Base-by-base conservation (phyloP, 176 grass and related monocot genomes). In the Areca catechu region DNA sequence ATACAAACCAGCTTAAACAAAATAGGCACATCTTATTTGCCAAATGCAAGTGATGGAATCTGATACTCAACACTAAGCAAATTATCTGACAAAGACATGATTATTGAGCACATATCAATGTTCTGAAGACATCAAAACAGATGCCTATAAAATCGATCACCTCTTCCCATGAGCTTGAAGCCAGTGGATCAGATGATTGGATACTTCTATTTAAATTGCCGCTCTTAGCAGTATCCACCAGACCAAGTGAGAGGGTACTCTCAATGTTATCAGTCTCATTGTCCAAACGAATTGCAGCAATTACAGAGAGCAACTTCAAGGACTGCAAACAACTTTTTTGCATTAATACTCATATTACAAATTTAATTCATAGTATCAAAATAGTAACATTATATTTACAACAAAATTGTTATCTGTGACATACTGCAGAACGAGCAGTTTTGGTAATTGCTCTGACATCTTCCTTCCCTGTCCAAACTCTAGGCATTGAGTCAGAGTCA, bases 111-210 rank as follows among this genome's bases (percentile, higher is more conserved):
- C 34, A 43, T 43, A 43, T 43, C 34, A 12, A 43, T 43, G 34
- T 14, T 15, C 17, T 22, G 21, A 23, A 23, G 19, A 4, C 49
- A 53, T 3, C 65, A 24, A 56, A 54, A 69, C 53, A 77, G 67
- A 53, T 63, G 50, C 21, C 3, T 49, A 19, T 50, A 60, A 49
- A 14, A 78, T 51, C 72, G 49, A 53, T 85, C 60, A 92, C 94
- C 78, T 50, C 86, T 70, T 98, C 88, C 94, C 94, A 98, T 53
- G 88, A 77, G 58, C 84, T 93, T 25, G 94, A 98, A 49, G 94
- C 94, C 0, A 98, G 88, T 61, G 88, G 75, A 80, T 98, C 93
- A 72, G 82, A 57, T 16, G 73, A 69, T 67, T 84, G 86, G 19
- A 98, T 76, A 57, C 88, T 87, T 74, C 76, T 85, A 66, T 92